phyloP scores from a whole-genome alignment of 768 basidiomycete species.

The Wakefieldia striispora region DNA sequence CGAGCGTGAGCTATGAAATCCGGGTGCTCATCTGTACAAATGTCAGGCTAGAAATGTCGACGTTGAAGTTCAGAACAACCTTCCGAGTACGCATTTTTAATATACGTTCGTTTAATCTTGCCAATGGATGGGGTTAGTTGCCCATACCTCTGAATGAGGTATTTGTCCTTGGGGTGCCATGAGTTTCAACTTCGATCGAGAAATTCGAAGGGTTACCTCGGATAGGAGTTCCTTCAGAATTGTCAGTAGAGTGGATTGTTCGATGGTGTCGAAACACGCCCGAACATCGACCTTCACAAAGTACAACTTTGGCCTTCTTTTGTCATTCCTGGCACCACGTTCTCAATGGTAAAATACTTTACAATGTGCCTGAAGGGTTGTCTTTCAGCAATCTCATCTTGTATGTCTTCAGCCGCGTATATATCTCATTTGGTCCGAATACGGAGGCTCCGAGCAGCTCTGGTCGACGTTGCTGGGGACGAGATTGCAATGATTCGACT shows the following conservation, averaged over 20 bases:
- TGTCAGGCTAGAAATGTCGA: not conserved
- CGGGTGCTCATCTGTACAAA: conserved; percentile 62
- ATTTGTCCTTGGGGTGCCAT: conserved; percentile 52
- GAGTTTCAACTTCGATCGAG: not conserved
- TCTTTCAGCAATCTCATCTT: conserved; percentile 49
- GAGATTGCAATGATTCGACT: not conserved
- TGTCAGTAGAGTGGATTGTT: conserved; percentile 78
- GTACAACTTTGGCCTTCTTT: conserved; percentile 76
- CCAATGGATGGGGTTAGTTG: conserved; percentile 58
- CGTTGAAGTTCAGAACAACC: conserved; percentile 37
- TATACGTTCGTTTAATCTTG: conserved; percentile 53
- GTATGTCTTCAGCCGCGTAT: conserved; percentile 67
- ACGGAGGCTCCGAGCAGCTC: conserved; percentile 77
- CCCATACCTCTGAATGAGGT: conserved; percentile 69
- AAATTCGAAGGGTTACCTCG: conserved; percentile 44
- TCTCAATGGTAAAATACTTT: conserved; percentile 12
- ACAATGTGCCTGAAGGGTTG: conserved; percentile 50
- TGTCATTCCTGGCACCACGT: not conserved
- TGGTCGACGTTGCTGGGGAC: conserved; percentile 54
- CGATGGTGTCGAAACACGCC: conserved; percentile 95
- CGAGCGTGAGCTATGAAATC: conserved; percentile 72
- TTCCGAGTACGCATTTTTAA: conserved; percentile 64
- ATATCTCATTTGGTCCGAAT: conserved; percentile 81
- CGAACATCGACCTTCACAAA: conserved; percentile 97
- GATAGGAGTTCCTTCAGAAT: conserved; percentile 74